phyloP scores from a whole-genome alignment of 2,329 filamentous ascomycete species.

The Niveomyces coronatus region DNA sequence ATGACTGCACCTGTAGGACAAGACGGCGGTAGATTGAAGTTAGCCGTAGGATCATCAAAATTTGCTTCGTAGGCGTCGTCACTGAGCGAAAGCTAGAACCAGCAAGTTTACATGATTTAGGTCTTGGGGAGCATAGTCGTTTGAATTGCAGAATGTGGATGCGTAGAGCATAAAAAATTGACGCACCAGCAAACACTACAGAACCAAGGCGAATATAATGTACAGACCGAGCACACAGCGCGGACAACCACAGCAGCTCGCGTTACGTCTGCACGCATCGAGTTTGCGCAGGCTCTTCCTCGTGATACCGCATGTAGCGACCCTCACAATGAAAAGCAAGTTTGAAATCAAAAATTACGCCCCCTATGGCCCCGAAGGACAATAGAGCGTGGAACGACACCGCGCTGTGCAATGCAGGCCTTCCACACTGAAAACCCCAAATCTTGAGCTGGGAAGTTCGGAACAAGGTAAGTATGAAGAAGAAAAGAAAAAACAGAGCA shows the following conservation, averaged over 20 bases:
- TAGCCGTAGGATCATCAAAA: too few relatives aligned
- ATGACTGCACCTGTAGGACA: too few relatives aligned
- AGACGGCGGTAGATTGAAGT: too few relatives aligned
- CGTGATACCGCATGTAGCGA: slow-evolving; percentile 28
- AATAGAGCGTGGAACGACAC: slow-evolving; percentile 38
- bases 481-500: slow-evolving; percentile 22
- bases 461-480: slow-evolving; percentile 47
- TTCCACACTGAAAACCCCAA: slow-evolving; percentile 31
- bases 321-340: slow-evolving; percentile 34
- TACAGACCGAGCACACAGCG: background rate
- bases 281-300: slow-evolving; percentile 27
- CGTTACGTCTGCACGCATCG: background rate
- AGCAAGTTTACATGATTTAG: too few relatives aligned
- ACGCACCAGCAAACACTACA: too few relatives aligned
- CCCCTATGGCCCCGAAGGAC: slow-evolving; percentile 44
- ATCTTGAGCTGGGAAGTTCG: slow-evolving; percentile 35
- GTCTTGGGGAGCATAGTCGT: too few relatives aligned
- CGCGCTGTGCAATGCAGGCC: slow-evolving; percentile 48
- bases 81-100: too few relatives aligned
- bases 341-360: slow-evolving; percentile 44
- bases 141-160: too few relatives aligned
- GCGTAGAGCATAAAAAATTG: too few relatives aligned
- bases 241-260: too few relatives aligned
- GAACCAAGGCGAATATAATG: too few relatives aligned
- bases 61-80: too few relatives aligned